A percentile compares a stretch with the other conserved stretches of the same genome.
Evolutionary conservation across 1,284 basidiomycete genomes (phyloP).

Genomic region (Salmacisia buchloeana): DNA sequence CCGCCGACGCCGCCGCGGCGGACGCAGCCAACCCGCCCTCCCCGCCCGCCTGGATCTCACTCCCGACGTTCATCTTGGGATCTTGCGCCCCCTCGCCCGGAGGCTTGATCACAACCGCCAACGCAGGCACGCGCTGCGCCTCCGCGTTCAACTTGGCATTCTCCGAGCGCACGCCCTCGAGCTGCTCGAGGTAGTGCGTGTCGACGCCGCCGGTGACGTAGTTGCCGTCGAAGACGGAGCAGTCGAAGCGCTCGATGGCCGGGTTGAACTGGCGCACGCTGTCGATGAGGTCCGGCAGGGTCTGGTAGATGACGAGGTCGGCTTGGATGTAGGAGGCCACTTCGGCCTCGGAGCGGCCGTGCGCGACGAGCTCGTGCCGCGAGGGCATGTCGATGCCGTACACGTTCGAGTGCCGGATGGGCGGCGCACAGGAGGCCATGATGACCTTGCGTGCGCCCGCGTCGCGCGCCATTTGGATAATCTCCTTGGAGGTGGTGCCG

Average conservation of each 20-base stretch:
- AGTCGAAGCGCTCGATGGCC: conserved; percentile 75
- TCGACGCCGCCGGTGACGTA: conserved; percentile 96
- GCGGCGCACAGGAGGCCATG: conserved; percentile 92
- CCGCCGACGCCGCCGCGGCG: neutral
- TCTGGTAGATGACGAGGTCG: conserved; percentile 95
- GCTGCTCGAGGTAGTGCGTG: conserved; percentile 69
- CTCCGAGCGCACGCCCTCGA: conserved; percentile 78
- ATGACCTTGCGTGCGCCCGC: conserved; percentile 97
- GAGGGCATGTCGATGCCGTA: conserved; percentile 99
- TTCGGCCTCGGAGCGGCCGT: conserved; percentile 68
- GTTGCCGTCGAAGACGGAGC: conserved; percentile 94
- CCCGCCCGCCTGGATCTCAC: conserved; percentile 9
- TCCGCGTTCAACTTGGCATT: conserved; percentile 61
- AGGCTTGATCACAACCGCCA: conserved; percentile 18
- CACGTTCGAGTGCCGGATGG: conserved; percentile 90
- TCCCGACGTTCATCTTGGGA: conserved; percentile 22
- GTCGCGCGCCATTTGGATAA: conserved; percentile 98
- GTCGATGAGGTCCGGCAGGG: conserved; percentile 77
- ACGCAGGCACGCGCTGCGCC: conserved; percentile 21
- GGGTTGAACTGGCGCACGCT: conserved; percentile 87
- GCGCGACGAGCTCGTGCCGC: conserved; percentile 83
- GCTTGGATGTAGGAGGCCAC: conserved; percentile 84
- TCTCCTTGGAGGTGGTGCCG: conserved; percentile 97
- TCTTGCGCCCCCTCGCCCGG: conserved; percentile 25
- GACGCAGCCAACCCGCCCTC: neutral